These are phyloP conservation scores for Phytopythium ostracodes DNA, from an alignment of 352 stramenopile species.

Conservation along the genomic window DNA sequence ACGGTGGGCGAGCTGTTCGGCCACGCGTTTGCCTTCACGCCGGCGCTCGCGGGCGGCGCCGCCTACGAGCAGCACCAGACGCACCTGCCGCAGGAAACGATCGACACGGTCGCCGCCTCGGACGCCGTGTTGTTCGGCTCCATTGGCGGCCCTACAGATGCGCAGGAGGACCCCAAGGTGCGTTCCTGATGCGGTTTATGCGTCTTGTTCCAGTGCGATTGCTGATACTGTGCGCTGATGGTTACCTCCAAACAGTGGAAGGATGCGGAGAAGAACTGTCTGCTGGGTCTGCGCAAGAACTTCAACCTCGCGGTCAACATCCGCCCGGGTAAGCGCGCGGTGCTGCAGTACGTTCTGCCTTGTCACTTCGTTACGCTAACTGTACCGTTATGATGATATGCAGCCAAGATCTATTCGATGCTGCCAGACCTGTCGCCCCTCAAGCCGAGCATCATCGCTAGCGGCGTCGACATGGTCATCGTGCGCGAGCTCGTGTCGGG, in stretches of 20 bases:
- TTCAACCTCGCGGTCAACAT: constrained; percentile 98
- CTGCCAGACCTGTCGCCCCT: constrained; percentile 96
- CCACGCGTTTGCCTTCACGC: constrained; percentile 92
- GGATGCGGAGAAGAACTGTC: constrained; percentile 92
- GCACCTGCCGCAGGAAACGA: constrained; percentile 93
- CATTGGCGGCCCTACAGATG: constrained; percentile 94
- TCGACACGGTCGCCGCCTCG: constrained; percentile 89
- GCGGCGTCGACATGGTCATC: constrained; percentile 98
- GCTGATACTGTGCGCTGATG: not conserved
- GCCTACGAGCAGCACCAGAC: constrained; percentile 90
- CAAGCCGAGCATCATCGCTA: constrained; percentile 95
- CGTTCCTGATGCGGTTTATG: not conserved
- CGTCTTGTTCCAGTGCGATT: not conserved
- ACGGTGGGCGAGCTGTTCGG: constrained; percentile 75
- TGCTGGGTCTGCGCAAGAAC: constrained; percentile 97
- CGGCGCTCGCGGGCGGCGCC: constrained; percentile 95
- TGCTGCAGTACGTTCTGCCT: no score
- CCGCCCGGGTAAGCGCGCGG: constrained; percentile 55
- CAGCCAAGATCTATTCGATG: constrained; percentile 97
- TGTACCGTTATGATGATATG: not conserved
- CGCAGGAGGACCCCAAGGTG: constrained; percentile 80
- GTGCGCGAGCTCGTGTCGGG: constrained; percentile 98
- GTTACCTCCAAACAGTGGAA: constrained; percentile 50
- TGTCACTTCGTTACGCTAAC: not conserved
- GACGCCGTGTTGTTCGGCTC: constrained; percentile 95